Evolutionary conservation across 352 stramenopile species (phyloP), one percentile per base, ranked within the genome.

Genomic region (Thraustotheca clavata): DNA sequence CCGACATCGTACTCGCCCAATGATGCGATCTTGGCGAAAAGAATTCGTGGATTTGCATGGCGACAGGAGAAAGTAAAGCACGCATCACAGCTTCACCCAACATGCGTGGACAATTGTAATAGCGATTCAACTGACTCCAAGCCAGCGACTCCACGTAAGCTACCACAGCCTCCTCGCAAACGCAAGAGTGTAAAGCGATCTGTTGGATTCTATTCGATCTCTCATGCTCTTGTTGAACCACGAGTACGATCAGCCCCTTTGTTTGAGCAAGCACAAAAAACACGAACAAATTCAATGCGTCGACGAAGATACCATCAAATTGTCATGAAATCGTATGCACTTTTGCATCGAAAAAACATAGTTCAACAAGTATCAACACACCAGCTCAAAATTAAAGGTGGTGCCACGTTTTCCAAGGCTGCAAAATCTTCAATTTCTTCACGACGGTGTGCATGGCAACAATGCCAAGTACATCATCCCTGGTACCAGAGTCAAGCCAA

Each of bases 131-230:
- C 43, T 24, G 39, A 47, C 4, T 47, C 39, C 2, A 14, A 14
- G 9, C 43, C 43, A 26, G 24, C 43, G 43, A 24, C 24, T 7
- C 43, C 11, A 52, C 43, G n/a, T 9, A 11, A 14, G 3, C 24
- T 11, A 31, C 43, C 11, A 3, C 12, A 14, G n/a, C 16, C 3
- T 6, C 12, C 1, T 11, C 31, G 34, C 24, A 24, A 24, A 31
- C 11, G 43, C 43, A 52, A 52, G 43, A 24, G 24, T 3, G 11
- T 7, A 9, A 24, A 14, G 9, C 43, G 43, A 18, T 5, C 29
- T 18, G 52, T 54, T 5, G 57, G 57, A 3, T 65, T 34, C 38
- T 24, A 65, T 33, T 26, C 38, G n/a, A 33, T 65, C 8, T 65
- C 57, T 18, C 57, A 54, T 43, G 20, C 39, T n/a, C 38, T 65